Base-by-base conservation (phyloP, 176 grass and related monocot species). In the Oryza glumipatula region DNA sequence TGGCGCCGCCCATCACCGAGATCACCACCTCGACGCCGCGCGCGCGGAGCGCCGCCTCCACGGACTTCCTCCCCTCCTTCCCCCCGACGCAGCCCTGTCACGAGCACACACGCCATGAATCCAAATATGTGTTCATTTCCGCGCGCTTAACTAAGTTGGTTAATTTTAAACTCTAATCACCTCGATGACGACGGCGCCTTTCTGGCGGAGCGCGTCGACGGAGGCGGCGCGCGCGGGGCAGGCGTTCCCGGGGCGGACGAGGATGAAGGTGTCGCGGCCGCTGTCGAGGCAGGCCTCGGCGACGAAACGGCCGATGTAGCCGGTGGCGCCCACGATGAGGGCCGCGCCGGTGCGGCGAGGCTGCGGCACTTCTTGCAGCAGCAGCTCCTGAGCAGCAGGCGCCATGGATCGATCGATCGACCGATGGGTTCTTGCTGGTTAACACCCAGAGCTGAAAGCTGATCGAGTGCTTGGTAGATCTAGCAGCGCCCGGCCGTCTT, bases 241-340 rank as follows among this genome's bases (percentile, higher is more conserved):
- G 38, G 56, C 69, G 24, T 47, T 80, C 38, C 87, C 84, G 3
- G 90, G 69, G 47, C 88, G 91, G 67, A 89, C 67, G 23, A 95
- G 93, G 68, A 95, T 79, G 86, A 86, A 92, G 60, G 90, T 87
- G 32, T 64, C 36, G 48, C 68, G 80, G 13, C 85, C 90, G 74
- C 88, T 86, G 67, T 83, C 88, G 64, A 95, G 84, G 74, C 82
- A 90, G 26, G 93, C 88, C 22, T 95, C 86, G 1, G 93, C 86
- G 3, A 95, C 88, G 82, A 95, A 95, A 26, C 88, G 88, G 35
- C 93, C 93, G 7, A 95, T 95, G 78, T 92, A 91, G 74, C 93
- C 90, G 72, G 86, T 92, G 66, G 88, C 93, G 47, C 93, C 90
- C 2, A 95, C 79, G 64, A 95, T 45, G 35, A 95, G 76, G 12